Base-by-base conservation (phyloP, 2,329 filamentous ascomycete species). In the Cytospora chrysosperma region DNA sequence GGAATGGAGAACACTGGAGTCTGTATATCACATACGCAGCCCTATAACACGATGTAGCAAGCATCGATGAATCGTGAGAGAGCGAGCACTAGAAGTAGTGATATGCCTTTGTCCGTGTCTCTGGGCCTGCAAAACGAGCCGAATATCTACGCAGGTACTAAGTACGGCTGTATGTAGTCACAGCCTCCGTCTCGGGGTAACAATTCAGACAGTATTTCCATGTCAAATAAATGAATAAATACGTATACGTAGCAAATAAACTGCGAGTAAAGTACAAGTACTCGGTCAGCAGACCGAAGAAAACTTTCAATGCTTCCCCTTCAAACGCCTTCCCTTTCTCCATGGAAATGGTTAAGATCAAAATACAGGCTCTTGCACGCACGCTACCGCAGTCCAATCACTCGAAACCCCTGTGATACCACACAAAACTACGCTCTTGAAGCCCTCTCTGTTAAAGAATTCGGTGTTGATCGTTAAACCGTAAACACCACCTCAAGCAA, bases 311-410 rank as follows among this genome's bases (percentile, higher is more conserved):
- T 9, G 28, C 28, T 9, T 30, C 9, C 9, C 28, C 28, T 30
- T 17, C n/a, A 5, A 40, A n/a, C 37, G 17, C 10, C 34, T 17
- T 37, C 17, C 32, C 7, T 8, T 40, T 5, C 37, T 8, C 37
- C 17, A 40, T 40, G 13, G 15, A n/a, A n/a, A 40, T 40, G 37
- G 17, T 19, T n/a, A 7, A 40, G n/a, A 40, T 24, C 24, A 19
- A 12, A 2, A 21, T 12, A 30, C 9, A 19, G 10, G 47, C 30
- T 30, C 28, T 32, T 40, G 12, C 32, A 34, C 9, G 24, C 10
- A 59, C 24, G 32, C 49, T 49, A 40, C 56, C 30, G 32, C 32
- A 52, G 56, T 40, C 56, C 49, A 7, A 37, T 52, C 34, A 59
- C 47, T 26, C 30, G 47, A 19, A 26, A 49, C 40, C 50, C 51